Evolutionary conservation across 208 protist genomes (phyloP).

Genomic region (Leptomonas seymouri): DNA sequence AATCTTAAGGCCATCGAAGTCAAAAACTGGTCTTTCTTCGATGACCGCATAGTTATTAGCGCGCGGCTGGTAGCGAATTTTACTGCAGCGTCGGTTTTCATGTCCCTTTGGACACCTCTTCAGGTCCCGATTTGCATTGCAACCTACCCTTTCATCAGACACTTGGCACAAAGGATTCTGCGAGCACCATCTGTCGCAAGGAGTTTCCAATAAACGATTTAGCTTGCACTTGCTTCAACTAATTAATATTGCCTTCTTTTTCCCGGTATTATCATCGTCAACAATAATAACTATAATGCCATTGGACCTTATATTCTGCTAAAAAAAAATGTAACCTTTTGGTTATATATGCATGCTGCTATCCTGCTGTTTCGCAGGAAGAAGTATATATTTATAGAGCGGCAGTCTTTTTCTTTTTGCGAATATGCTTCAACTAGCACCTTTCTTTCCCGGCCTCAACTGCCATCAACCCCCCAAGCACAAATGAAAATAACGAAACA

Average conservation of each 20-base stretch:
- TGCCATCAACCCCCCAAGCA: too few relatives aligned
- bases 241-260: not conserved
- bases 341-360: too few relatives aligned
- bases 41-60: conserved; percentile 38
- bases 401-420: too few relatives aligned
- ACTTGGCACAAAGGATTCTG: not conserved
- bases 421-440: too few relatives aligned
- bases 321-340: not conserved
- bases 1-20: conserved; percentile 39
- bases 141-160: conserved; percentile 40
- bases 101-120: conserved; percentile 54
- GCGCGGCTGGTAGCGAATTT: conserved; percentile 59
- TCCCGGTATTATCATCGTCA: not conserved
- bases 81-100: conserved; percentile 55
- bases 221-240: too few relatives aligned
- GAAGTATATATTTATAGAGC: too few relatives aligned
- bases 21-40: conserved; percentile 53
- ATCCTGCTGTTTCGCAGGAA: too few relatives aligned
- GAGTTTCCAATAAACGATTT: not conserved
- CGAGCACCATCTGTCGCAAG: not conserved
- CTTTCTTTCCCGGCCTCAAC: too few relatives aligned
- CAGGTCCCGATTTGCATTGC: conserved; percentile 53
- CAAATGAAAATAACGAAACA: too few relatives aligned
- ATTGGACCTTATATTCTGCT: too few relatives aligned
- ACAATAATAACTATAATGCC: not conserved